These are phyloP conservation scores for Arthroderma sp. DNA, from an alignment of 2,329 filamentous ascomycete genomes.

Conservation along the genomic window DNA sequence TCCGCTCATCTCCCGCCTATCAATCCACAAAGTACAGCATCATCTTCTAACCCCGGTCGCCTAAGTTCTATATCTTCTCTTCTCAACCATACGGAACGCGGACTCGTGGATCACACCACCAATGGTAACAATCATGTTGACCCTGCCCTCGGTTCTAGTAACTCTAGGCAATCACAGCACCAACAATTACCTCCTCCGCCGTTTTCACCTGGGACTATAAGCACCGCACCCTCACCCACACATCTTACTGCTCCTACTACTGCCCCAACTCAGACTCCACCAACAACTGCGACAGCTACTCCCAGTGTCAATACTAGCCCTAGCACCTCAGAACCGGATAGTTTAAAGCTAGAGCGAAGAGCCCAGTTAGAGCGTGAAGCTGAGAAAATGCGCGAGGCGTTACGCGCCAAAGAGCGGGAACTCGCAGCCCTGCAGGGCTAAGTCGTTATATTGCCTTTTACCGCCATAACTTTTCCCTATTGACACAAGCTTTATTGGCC, in stretches of 20 bases:
- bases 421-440: slow-evolving; percentile 41
- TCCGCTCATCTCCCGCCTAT: slow-evolving; percentile 28
- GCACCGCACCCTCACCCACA: slow-evolving; percentile 11
- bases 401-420: slow-evolving; percentile 62
- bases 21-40: slow-evolving; percentile 11
- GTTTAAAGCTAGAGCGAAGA: slow-evolving; percentile 47
- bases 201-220: slow-evolving; percentile 4
- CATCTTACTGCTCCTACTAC: neutral
- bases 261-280: neutral
- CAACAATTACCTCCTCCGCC: slow-evolving; percentile 13
- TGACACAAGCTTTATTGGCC: neutral
- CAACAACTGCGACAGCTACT: slow-evolving; percentile 16
- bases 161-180: slow-evolving; percentile 14
- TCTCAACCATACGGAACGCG: slow-evolving; percentile 43
- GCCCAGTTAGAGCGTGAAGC: slow-evolving; percentile 58
- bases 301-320: slow-evolving; percentile 7
- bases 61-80: slow-evolving; percentile 66
- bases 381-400: slow-evolving; percentile 59
- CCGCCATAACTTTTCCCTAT: slow-evolving; percentile 7
- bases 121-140: slow-evolving; percentile 26
- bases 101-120: slow-evolving; percentile 9
- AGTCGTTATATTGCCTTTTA: slow-evolving; percentile 7
- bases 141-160: slow-evolving; percentile 23
- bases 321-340: slow-evolving; percentile 31
- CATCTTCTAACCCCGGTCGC: slow-evolving; percentile 38